Conservation (phyloP, 2,329 filamentous ascomycete genomes). For the Ramularia collo-cygni region DNA sequence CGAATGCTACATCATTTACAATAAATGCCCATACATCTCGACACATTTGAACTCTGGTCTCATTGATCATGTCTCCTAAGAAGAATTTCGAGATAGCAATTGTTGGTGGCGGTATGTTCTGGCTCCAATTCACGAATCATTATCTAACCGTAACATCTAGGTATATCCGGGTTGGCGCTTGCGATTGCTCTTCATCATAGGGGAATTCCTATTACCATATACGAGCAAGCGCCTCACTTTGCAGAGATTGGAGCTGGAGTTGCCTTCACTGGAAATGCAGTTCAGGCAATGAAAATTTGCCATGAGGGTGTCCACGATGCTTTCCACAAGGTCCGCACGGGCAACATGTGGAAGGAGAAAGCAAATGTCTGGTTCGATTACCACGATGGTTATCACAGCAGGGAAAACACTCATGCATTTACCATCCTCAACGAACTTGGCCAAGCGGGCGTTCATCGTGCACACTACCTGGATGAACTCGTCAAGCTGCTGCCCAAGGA, state of each 20-base stretch:
- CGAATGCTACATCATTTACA: too few species aligned
- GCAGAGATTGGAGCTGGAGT: slow-evolving; percentile 54
- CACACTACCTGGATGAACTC: slow-evolving; percentile 37
- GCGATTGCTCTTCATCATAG: slow-evolving; percentile 45
- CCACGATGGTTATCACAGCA: slow-evolving; percentile 29
- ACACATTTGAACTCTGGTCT: not conserved
- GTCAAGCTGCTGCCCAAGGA: slow-evolving; percentile 35
- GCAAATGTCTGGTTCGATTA: slow-evolving; percentile 38
- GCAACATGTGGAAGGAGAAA: slow-evolving; percentile 33
- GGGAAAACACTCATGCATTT: slow-evolving; percentile 20
- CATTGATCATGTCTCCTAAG: slow-evolving; percentile 11
- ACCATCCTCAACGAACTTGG: slow-evolving; percentile 23
- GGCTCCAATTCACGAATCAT: not conserved
- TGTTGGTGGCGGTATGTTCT: slow-evolving; percentile 16
- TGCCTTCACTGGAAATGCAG: slow-evolving; percentile 49
- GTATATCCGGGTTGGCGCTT: slow-evolving; percentile 51
- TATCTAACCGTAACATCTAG: slow-evolving; percentile 21
- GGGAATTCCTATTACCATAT: slow-evolving; percentile 44
- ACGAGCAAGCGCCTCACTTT: slow-evolving; percentile 50
- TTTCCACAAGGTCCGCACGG: slow-evolving; percentile 38
- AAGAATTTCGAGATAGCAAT: slow-evolving; percentile 17
- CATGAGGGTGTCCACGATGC: slow-evolving; percentile 39
- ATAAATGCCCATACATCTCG: too few species aligned
- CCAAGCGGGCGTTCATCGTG: slow-evolving; percentile 31
- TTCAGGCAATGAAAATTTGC: slow-evolving; percentile 48